Evolutionary conservation across 116 monocot species (phyloP).

Genomic region (Dioscorea cayenensis): DNA sequence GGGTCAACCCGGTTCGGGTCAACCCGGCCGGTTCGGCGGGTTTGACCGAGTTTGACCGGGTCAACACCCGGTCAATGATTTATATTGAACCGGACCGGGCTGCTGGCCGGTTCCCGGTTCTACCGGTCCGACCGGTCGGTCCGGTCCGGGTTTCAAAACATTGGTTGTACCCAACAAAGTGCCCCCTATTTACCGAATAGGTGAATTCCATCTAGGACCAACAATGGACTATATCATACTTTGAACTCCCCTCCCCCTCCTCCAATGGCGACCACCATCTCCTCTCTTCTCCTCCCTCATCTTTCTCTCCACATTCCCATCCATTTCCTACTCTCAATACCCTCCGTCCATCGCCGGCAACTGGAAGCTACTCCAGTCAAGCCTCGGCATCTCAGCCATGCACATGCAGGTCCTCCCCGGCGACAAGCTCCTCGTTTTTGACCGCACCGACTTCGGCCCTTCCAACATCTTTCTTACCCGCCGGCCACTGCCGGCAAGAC

Average conservation of each 20-base stretch:
- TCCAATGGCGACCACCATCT: neutral
- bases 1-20: too few relatives aligned
- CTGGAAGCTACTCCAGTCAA: constrained; percentile 34
- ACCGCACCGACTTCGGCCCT: constrained; percentile 55
- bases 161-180: too few relatives aligned
- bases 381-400: constrained; percentile 58
- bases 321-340: neutral
- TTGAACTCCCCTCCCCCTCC: neutral
- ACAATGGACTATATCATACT: too few relatives aligned
- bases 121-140: too few relatives aligned
- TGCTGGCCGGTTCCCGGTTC: too few relatives aligned
- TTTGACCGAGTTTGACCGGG: too few relatives aligned
- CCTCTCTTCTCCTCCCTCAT: neutral
- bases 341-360: constrained; percentile 6
- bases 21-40: too few relatives aligned
- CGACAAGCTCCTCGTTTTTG: constrained; percentile 47
- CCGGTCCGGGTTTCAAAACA: too few relatives aligned
- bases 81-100: too few relatives aligned
- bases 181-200: too few relatives aligned
- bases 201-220: too few relatives aligned
- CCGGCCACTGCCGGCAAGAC: constrained; percentile 20
- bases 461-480: constrained; percentile 54
- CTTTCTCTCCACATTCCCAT: neutral
- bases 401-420: constrained; percentile 70
- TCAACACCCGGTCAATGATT: too few relatives aligned